phyloP scores from a whole-genome alignment of 1,284 basidiomycete species.

The Naganishia sp. region DNA sequence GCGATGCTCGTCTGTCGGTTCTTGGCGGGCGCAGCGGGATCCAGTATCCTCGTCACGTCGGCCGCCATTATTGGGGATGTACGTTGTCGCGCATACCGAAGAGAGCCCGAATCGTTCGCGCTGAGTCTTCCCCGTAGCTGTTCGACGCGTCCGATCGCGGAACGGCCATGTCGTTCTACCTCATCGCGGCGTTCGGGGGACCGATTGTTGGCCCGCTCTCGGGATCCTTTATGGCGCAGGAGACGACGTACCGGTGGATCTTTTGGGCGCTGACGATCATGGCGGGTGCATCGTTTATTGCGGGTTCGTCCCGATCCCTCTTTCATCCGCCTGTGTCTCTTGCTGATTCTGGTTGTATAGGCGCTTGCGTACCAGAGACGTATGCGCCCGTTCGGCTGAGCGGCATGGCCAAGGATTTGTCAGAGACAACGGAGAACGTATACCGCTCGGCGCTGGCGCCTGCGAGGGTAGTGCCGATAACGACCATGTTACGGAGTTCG shows the following conservation, averaged over 20 bases:
- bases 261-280: conserved; percentile 66
- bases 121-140: conserved; percentile 7
- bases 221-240: conserved; percentile 58
- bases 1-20: conserved; percentile 33
- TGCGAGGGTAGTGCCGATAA: background rate
- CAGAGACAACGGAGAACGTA: background rate
- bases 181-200: conserved; percentile 70
- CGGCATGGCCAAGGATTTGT: conserved; percentile 39
- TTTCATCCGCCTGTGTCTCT: background rate
- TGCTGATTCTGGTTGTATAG: conserved; percentile 1
- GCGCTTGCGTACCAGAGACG: conserved; percentile 53
- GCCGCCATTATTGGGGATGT: conserved; percentile 56
- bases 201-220: conserved; percentile 63
- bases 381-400: conserved; percentile 69
- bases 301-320: conserved; percentile 31
- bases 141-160: conserved; percentile 51
- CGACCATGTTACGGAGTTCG: background rate
- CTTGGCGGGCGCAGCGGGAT: conserved; percentile 51
- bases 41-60: conserved; percentile 53
- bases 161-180: conserved; percentile 63
- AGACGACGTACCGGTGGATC: conserved; percentile 60
- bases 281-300: conserved; percentile 56
- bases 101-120: too few relatives aligned
- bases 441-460: conserved; percentile 7
- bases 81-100: background rate